These are phyloP conservation scores for Komagataella mondaviorum DNA, from an alignment of 805 yeast species.

Conservation along the genomic window DNA sequence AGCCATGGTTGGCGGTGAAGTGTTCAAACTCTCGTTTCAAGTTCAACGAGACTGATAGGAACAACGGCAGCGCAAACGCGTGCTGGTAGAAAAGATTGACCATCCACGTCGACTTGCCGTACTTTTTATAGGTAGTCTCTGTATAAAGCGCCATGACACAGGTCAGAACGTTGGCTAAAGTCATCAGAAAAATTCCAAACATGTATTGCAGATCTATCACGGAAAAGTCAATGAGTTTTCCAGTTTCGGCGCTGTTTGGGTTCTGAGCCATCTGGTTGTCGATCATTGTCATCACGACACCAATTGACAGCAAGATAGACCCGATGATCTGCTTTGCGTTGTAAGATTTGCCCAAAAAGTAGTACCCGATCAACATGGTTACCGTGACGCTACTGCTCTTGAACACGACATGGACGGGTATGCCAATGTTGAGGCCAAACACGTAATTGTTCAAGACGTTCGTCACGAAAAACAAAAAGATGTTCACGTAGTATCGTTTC, in stretches of 20 bases:
- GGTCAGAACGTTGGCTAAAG: slow-evolving; percentile 33
- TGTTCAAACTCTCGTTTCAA: slow-evolving; percentile 8
- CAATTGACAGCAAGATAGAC: slow-evolving; percentile 37
- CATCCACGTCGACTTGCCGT: slow-evolving; percentile 46
- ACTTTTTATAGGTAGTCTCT: slow-evolving; percentile 32
- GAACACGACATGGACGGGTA: slow-evolving; percentile 56
- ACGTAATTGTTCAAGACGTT: slow-evolving; percentile 45
- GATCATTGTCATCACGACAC: slow-evolving; percentile 31
- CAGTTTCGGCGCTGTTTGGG: background rate
- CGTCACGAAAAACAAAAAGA: slow-evolving; percentile 34
- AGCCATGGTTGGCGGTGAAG: slow-evolving; percentile 1
- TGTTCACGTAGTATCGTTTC: slow-evolving; percentile 28
- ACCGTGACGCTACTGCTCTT: slow-evolving; percentile 52
- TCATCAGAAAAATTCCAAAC: slow-evolving; percentile 26
- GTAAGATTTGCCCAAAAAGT: slow-evolving; percentile 32
- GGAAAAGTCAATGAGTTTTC: background rate
- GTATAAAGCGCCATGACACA: slow-evolving; percentile 46
- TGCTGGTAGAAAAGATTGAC: slow-evolving; percentile 54
- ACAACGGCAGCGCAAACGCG: slow-evolving; percentile 39
- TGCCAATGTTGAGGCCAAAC: slow-evolving; percentile 40
- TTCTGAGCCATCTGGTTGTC: slow-evolving; percentile 3
- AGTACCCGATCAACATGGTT: slow-evolving; percentile 42
- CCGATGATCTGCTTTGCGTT: slow-evolving; percentile 30
- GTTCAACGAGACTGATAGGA: slow-evolving; percentile 21
- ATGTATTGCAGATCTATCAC: slow-evolving; percentile 3